Evolutionary conservation across 1,139 yeast species (phyloP).

Genomic region (Magnusiomyces ingens): DNA sequence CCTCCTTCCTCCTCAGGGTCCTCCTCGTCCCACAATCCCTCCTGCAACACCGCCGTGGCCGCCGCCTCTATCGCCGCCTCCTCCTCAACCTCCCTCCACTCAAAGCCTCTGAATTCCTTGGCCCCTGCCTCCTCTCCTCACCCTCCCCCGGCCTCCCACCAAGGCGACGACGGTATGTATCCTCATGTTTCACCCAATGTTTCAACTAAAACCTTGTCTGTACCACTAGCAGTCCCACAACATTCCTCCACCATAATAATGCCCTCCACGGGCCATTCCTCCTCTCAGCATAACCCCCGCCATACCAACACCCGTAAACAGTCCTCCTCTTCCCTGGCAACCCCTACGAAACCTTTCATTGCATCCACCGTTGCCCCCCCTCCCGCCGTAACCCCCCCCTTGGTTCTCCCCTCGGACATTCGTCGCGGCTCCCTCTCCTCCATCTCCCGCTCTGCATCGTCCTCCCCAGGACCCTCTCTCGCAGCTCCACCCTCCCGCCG

Average conservation of each 20-base stretch:
- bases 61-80: background rate
- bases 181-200: slow-evolving; percentile 12
- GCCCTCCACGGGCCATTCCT: too few species aligned
- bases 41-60: background rate
- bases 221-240: slow-evolving; percentile 11
- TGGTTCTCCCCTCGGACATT: slow-evolving; percentile 29
- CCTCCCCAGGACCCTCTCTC: slow-evolving; percentile 5
- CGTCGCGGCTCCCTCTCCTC: slow-evolving; percentile 23
- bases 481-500: slow-evolving; percentile 10
- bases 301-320: slow-evolving; percentile 3
- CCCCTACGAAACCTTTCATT: slow-evolving; percentile 6
- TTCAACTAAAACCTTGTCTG: slow-evolving; percentile 9
- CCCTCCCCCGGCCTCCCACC: slow-evolving; percentile 10
- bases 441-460: slow-evolving; percentile 19
- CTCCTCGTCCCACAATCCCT: too few species aligned
- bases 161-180: too few species aligned
- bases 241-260: background rate
- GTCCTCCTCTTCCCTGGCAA: background rate
- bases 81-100: background rate
- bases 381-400: slow-evolving; percentile 17
- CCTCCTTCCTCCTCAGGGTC: too few species aligned
- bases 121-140: slow-evolving; percentile 9
- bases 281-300: too few species aligned
- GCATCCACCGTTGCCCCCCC: slow-evolving; percentile 11
- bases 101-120: slow-evolving; percentile 14